These are phyloP conservation scores for Zygotorulaspora sp. DNA, from an alignment of 805 yeast genomes.

Conservation along the genomic window DNA sequence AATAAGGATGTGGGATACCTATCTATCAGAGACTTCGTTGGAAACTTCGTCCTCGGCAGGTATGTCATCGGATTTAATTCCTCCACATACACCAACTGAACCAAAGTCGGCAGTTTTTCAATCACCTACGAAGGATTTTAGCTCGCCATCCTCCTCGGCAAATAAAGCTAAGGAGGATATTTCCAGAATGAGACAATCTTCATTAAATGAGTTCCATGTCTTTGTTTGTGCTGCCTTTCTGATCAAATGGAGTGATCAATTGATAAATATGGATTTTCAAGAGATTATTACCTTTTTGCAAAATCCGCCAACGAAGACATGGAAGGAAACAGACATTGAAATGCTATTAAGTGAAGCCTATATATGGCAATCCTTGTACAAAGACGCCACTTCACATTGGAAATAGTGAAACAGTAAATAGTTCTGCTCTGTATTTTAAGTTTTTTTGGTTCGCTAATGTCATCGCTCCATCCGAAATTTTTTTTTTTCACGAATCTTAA, in stretches of 20 bases:
- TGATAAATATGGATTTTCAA: slow-evolving; percentile 86
- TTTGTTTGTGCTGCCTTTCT: slow-evolving; percentile 97
- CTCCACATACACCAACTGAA: slow-evolving; percentile 27
- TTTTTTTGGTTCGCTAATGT: neutral
- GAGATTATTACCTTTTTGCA: slow-evolving; percentile 89
- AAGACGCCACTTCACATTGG: slow-evolving; percentile 85
- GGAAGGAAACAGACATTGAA: slow-evolving; percentile 90
- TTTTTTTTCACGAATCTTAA: too few relatives aligned
- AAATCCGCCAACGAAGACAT: slow-evolving; percentile 76
- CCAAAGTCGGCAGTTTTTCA: slow-evolving; percentile 19
- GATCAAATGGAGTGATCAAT: slow-evolving; percentile 75
- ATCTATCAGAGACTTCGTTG: slow-evolving; percentile 62
- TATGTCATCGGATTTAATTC: slow-evolving; percentile 7
- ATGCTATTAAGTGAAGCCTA: slow-evolving; percentile 90
- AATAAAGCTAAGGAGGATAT: slow-evolving; percentile 15
- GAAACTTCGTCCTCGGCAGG: slow-evolving; percentile 25
- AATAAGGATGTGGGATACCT: slow-evolving; percentile 97
- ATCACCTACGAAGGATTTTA: slow-evolving; percentile 15
- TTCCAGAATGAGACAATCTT: slow-evolving; percentile 26
- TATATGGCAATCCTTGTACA: slow-evolving; percentile 92
- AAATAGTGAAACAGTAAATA: slow-evolving; percentile 30
- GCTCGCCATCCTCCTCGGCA: slow-evolving; percentile 13
- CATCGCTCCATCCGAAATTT: neutral
- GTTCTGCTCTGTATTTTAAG: neutral
- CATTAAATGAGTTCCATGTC: slow-evolving; percentile 80